These are phyloP conservation scores for Primulina tabacum DNA, from an alignment of 257 asterid genomes.

Conservation along the genomic window DNA sequence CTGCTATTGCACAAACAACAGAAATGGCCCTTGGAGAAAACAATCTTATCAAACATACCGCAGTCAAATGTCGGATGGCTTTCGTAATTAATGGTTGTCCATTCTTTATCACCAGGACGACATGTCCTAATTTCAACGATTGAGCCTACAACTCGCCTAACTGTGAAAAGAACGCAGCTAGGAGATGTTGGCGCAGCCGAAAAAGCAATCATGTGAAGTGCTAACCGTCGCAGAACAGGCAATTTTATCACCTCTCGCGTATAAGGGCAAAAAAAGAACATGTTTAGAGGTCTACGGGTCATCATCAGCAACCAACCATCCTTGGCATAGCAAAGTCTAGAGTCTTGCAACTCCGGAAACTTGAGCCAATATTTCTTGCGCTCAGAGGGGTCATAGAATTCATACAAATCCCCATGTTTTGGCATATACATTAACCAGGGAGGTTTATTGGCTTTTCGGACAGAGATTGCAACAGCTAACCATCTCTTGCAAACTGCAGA, in stretches of 20 bases:
- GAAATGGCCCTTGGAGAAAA: conserved; percentile 64
- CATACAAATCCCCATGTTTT: conserved; percentile 59
- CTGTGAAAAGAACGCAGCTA: conserved; percentile 64
- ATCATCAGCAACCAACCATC: conserved; percentile 80
- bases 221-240: conserved; percentile 59
- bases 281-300: conserved; percentile 46
- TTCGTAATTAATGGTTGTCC: conserved; percentile 57
- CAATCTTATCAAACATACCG: conserved; percentile 74
- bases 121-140: conserved; percentile 66
- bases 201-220: conserved; percentile 69
- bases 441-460: conserved; percentile 54
- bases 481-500: conserved; percentile 82
- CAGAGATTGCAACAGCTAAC: conserved; percentile 55
- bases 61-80: conserved; percentile 73
- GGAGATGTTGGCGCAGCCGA: conserved; percentile 75
- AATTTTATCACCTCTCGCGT: conserved; percentile 48
- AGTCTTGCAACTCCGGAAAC: conserved; percentile 66
- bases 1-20: conserved; percentile 77
- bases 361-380: conserved; percentile 60
- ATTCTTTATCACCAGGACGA: conserved; percentile 63
- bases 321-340: conserved; percentile 67
- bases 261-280: conserved; percentile 76
- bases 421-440: conserved; percentile 89
- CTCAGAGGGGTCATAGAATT: conserved; percentile 72
- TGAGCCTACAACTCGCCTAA: conserved; percentile 62